phyloP scores from a whole-genome alignment of 75 land plant genomes.

The Sequoiadendron giganteum region DNA sequence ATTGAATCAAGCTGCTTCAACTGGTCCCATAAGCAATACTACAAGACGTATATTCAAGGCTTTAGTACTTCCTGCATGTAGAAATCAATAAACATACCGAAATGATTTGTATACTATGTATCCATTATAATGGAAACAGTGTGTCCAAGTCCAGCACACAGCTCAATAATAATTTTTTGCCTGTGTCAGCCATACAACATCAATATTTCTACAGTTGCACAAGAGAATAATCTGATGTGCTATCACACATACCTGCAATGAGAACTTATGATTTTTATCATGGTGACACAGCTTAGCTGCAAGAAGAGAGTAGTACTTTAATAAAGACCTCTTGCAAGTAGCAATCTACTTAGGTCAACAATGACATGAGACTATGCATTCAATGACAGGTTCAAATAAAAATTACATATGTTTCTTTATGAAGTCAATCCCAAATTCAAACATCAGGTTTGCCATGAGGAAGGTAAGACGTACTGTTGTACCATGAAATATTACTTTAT shows the following conservation, averaged over 20 bases:
- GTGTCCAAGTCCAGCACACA: background rate
- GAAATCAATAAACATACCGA: background rate
- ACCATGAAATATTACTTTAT: background rate
- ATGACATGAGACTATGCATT: background rate
- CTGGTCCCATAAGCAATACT: conserved; percentile 98
- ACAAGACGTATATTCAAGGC: background rate
- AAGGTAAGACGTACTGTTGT: background rate
- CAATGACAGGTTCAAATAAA: background rate
- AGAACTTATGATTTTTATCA: conserved; percentile 96
- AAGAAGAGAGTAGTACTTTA: conserved; percentile 85
- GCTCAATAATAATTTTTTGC: background rate
- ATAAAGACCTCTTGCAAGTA: conserved; percentile 91
- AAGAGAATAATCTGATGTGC: background rate
- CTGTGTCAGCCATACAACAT: background rate
- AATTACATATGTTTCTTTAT: background rate
- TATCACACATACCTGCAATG: conserved; percentile 66
- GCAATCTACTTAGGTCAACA: conserved; percentile 49
- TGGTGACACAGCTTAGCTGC: conserved; percentile 80
- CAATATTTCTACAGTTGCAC: background rate
- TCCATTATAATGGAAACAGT: background rate
- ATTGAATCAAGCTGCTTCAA: conserved; percentile 87
- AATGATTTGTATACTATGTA: background rate
- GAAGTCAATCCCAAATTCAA: background rate
- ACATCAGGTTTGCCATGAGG: background rate
- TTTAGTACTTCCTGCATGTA: background rate